Conservation (phyloP, 768 basidiomycete species). For the Lentinula aciculospora region DNA sequence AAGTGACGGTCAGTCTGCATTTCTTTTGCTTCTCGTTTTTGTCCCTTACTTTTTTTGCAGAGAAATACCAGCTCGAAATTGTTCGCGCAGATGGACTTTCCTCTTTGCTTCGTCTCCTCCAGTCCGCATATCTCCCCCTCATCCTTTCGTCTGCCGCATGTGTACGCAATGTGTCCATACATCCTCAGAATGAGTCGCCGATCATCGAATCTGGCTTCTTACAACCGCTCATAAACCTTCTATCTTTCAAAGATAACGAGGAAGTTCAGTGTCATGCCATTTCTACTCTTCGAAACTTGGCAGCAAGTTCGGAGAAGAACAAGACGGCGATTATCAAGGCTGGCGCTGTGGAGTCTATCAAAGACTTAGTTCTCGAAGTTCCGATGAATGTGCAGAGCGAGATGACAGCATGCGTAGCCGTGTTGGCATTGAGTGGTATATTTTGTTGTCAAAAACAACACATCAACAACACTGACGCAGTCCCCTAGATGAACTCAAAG, state of each 20-base stretch:
- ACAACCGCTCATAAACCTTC: constrained; percentile 89
- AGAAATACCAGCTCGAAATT: constrained; percentile 98
- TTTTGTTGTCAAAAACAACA: not conserved
- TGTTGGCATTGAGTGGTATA: constrained; percentile 90
- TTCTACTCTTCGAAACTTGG: constrained; percentile 92
- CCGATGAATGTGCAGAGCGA: constrained; percentile 97
- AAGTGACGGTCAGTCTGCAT: constrained; percentile 70
- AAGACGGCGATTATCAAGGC: constrained; percentile 97
- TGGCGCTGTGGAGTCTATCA: constrained; percentile 94
- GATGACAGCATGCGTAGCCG: constrained; percentile 99
- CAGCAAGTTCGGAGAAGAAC: constrained; percentile 96
- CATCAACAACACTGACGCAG: not conserved
- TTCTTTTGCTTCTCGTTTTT: not conserved
- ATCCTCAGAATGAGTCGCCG: constrained; percentile 96
- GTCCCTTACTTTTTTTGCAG: constrained; percentile 32
- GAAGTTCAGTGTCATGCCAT: constrained; percentile 99
- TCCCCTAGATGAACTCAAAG: constrained; percentile 88
- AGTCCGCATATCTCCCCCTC: constrained; percentile 94
- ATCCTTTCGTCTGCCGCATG: constrained; percentile 98
- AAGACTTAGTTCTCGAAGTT: constrained; percentile 91
- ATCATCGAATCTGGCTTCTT: constrained; percentile 99
- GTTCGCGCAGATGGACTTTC: constrained; percentile 93
- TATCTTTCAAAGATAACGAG: constrained; percentile 99
- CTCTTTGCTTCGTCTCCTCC: constrained; percentile 87
- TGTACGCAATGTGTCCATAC: constrained; percentile 98